phyloP scores from a whole-genome alignment of 164 flowering plant genomes.

The Tetracentron sinense region DNA sequence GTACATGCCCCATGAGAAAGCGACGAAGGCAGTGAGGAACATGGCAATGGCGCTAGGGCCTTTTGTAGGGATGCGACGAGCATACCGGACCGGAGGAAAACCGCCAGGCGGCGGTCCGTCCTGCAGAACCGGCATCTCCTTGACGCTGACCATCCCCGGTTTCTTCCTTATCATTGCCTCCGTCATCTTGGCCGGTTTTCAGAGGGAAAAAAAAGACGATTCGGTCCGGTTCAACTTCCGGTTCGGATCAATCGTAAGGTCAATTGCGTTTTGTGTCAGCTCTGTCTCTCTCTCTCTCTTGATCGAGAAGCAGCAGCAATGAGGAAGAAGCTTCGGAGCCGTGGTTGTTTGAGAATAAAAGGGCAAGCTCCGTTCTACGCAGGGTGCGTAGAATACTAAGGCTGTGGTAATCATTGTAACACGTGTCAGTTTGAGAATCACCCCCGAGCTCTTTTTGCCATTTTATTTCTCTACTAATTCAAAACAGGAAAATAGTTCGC shows the following conservation, averaged over 20 bases:
- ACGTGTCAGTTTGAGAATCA: too few species aligned
- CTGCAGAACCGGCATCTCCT: constrained; percentile 96
- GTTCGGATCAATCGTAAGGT: background rate
- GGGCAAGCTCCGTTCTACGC: too few species aligned
- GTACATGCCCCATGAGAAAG: constrained; percentile 94
- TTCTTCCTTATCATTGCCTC: constrained; percentile 81
- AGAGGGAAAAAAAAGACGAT: background rate
- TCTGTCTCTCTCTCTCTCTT: too few species aligned
- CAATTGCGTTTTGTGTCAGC: too few species aligned
- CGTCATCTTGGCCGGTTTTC: constrained; percentile 66
- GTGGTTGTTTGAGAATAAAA: too few species aligned
- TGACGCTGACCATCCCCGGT: constrained; percentile 95
- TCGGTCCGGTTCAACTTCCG: background rate
- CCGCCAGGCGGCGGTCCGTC: constrained; percentile 99
- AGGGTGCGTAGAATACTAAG: too few species aligned
- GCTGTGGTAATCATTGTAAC: too few species aligned
- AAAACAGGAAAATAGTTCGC: too few species aligned
- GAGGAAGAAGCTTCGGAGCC: too few species aligned
- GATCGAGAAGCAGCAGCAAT: too few species aligned
- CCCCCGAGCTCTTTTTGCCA: too few species aligned
- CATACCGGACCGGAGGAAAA: constrained; percentile 69
- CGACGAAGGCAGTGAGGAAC: constrained; percentile 71
- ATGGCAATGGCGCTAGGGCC: constrained; percentile 95
- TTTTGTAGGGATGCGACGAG: constrained; percentile 80
- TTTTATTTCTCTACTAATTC: too few species aligned